Evolutionary conservation across 225 moss, liverwort and hornwort genomes (phyloP).

Genomic region (Sphagnum contortum): DNA sequence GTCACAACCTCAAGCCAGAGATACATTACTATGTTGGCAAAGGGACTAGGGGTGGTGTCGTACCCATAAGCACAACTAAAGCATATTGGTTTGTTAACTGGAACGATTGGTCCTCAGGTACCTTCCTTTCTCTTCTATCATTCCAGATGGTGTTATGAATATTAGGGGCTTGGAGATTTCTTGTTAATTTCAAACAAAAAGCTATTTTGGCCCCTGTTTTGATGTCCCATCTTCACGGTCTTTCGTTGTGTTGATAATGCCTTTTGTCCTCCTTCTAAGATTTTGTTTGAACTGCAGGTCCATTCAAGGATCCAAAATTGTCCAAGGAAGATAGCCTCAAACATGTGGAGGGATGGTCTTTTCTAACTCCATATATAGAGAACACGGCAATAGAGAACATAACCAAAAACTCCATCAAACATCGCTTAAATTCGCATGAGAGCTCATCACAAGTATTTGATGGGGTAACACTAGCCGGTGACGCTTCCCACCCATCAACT

Average conservation of each 20-base stretch:
- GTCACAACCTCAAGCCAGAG: slow-evolving; percentile 32
- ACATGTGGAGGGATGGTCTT: slow-evolving; percentile 14
- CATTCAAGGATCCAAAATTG: slow-evolving; percentile 18
- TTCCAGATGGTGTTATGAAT: not conserved
- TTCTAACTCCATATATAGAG: slow-evolving; percentile 14
- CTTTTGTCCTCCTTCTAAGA: not conserved
- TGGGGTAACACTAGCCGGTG: slow-evolving; percentile 45
- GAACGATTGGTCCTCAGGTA: slow-evolving; percentile 31
- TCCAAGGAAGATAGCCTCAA: slow-evolving; percentile 34
- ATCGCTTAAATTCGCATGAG: slow-evolving; percentile 33
- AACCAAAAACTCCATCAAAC: slow-evolving; percentile 13
- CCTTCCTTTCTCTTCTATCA: not conserved
- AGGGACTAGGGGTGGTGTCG: slow-evolving; percentile 28
- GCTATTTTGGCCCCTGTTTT: not conserved
- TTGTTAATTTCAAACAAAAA: no score
- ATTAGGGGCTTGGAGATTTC: no score
- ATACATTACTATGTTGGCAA: slow-evolving; percentile 23
- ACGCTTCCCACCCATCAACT: slow-evolving; percentile 59
- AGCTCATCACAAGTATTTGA: slow-evolving; percentile 24
- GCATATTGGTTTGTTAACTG: slow-evolving; percentile 53
- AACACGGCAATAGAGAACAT: slow-evolving; percentile 24
- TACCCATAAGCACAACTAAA: slow-evolving; percentile 36
- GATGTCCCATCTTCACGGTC: not conserved
- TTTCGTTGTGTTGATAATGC: not conserved
- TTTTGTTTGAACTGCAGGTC: slow-evolving; percentile 18